phyloP scores from a whole-genome alignment of 192 early-diverging fungal species.

The Umbelopsis vinacea region DNA sequence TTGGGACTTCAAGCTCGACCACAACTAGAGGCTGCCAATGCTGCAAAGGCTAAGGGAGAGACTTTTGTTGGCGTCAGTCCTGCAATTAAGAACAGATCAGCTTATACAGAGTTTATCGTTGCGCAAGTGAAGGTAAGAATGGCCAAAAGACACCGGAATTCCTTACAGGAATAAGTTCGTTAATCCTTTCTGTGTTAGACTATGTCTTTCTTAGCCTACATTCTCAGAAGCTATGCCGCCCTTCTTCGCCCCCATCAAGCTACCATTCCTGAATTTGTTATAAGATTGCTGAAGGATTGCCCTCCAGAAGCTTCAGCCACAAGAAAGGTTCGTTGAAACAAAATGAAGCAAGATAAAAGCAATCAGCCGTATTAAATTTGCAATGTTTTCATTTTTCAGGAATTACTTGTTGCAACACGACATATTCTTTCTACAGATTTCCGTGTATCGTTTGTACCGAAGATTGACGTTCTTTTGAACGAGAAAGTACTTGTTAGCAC shows the following conservation, averaged over 20 bases:
- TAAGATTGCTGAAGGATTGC: slow-evolving; percentile 88
- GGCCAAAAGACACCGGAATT: neutral
- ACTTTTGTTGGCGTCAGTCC: slow-evolving; percentile 83
- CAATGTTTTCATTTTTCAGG: slow-evolving; percentile 47
- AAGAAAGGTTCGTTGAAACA: slow-evolving; percentile 67
- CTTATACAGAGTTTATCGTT: slow-evolving; percentile 87
- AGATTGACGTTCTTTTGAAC: slow-evolving; percentile 92
- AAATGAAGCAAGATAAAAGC: too few species aligned
- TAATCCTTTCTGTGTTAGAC: slow-evolving; percentile 55
- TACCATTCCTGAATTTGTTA: slow-evolving; percentile 86
- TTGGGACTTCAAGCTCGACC: slow-evolving; percentile 58
- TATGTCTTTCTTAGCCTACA: slow-evolving; percentile 96
- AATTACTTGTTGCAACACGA: slow-evolving; percentile 92
- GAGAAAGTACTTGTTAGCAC: slow-evolving; percentile 93
- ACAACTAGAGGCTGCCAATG: slow-evolving; percentile 55
- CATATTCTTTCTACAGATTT: slow-evolving; percentile 96
- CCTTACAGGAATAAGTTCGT: neutral
- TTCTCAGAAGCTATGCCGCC: slow-evolving; percentile 79
- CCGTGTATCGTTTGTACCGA: slow-evolving; percentile 82
- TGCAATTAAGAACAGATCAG: slow-evolving; percentile 69
- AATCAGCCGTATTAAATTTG: too few species aligned
- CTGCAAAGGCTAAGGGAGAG: slow-evolving; percentile 55
- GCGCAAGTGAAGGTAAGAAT: slow-evolving; percentile 89
- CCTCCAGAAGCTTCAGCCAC: slow-evolving; percentile 92
- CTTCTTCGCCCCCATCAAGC: slow-evolving; percentile 75